Evolutionary conservation across 768 basidiomycete species (phyloP).

Genomic region (Neoboletus brunneissimus): DNA sequence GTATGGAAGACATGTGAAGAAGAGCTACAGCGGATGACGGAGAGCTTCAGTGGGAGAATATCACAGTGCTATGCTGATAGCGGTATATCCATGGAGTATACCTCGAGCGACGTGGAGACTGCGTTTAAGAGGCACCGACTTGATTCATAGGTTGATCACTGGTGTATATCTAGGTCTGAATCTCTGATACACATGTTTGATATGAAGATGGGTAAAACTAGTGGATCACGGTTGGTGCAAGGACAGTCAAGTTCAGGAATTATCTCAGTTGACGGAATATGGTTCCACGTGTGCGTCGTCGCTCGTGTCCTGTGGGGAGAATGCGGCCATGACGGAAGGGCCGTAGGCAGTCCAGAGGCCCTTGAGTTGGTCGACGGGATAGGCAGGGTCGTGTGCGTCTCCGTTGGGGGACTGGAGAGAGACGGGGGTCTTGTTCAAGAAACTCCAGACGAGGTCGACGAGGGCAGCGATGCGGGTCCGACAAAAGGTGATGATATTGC

Average conservation of each 20-base stretch:
- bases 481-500: conserved; percentile 52
- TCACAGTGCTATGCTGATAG: conserved; percentile 76
- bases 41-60: conserved; percentile 65
- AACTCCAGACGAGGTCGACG: conserved; percentile 45
- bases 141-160: conserved; percentile 17
- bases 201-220: conserved; percentile 1
- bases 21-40: conserved; percentile 71
- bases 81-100: conserved; percentile 73
- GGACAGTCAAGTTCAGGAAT: neutral
- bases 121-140: conserved; percentile 68
- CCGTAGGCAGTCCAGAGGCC: conserved; percentile 43
- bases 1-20: conserved; percentile 93
- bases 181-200: conserved; percentile 10
- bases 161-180: conserved; percentile 6
- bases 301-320: conserved; percentile 14
- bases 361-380: conserved; percentile 33
- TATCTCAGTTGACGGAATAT: conserved; percentile 15
- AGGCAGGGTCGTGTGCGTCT: conserved; percentile 19
- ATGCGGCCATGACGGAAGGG: conserved; percentile 37
- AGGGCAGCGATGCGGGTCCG: conserved; percentile 48
- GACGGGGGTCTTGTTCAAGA: conserved; percentile 39
- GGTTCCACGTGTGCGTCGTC: conserved; percentile 8
- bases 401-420: conserved; percentile 26
- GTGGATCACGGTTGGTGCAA: neutral
- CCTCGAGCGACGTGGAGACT: conserved; percentile 67